These are phyloP conservation scores for Neoboletus magnificus DNA, from an alignment of 768 basidiomycete genomes.

Conservation along the genomic window DNA sequence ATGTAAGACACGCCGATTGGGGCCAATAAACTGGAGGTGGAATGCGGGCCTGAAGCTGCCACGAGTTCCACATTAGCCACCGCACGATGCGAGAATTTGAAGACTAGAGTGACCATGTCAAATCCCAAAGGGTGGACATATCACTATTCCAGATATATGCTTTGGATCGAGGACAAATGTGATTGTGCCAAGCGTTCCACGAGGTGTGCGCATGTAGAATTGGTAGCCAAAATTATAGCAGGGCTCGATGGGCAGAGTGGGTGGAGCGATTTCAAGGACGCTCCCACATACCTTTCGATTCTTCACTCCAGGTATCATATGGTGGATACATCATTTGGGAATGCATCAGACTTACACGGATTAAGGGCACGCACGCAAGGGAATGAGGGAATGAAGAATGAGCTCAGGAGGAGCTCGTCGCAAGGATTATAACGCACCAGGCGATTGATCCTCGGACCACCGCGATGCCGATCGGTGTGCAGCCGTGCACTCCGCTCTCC, in stretches of 20 bases:
- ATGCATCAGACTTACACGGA: background rate
- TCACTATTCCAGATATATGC: background rate
- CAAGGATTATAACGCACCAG: background rate
- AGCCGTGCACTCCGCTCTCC: background rate
- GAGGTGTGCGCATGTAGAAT: conserved; percentile 13
- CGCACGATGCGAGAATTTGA: background rate
- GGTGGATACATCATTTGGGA: background rate
- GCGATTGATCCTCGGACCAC: conserved; percentile 14
- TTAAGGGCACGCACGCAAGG: background rate
- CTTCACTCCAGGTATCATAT: background rate
- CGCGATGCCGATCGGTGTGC: background rate
- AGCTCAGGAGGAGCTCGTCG: background rate
- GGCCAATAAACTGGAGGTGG: background rate
- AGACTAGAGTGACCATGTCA: background rate
- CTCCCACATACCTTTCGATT: background rate
- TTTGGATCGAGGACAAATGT: conserved; percentile 1
- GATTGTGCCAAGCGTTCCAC: background rate
- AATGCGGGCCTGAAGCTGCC: conserved; percentile 1
- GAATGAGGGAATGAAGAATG: background rate
- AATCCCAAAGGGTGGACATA: background rate
- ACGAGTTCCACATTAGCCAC: background rate
- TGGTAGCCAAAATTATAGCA: background rate
- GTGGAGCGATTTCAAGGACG: background rate
- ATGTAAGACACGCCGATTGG: background rate
- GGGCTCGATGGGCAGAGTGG: background rate